A percentile compares a stretch with the other conserved stretches of the same genome.
These are phyloP conservation scores for Scheffersomyces lignosus DNA, from an alignment of 805 yeast genomes.

Conservation along the genomic window DNA sequence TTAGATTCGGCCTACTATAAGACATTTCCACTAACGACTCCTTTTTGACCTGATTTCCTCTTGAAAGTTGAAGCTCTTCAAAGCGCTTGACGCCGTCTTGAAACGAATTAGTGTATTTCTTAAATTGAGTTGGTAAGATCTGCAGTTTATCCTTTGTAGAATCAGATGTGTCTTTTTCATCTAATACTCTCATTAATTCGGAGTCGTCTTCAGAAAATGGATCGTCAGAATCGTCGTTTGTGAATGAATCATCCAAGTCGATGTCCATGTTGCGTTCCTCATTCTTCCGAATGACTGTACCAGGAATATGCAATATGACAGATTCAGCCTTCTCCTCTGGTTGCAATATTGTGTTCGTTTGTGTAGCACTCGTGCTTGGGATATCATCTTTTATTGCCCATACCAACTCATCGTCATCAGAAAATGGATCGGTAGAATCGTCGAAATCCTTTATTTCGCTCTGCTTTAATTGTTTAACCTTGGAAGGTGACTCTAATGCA, in stretches of 20 bases:
- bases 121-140: background rate
- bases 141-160: background rate
- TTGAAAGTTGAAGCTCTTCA: constrained; percentile 3
- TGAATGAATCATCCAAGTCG: no score
- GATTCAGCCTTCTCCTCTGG: background rate
- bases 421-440: constrained; percentile 24
- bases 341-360: no score
- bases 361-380: no score
- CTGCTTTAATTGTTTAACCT: no score
- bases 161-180: constrained; percentile 7
- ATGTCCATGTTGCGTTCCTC: no score
- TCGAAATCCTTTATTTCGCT: background rate
- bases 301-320: background rate
- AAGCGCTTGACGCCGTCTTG: constrained; percentile 6
- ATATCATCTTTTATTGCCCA: background rate
- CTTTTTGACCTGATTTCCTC: background rate
- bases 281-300: background rate
- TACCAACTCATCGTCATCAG: constrained; percentile 20
- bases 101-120: constrained; percentile 13
- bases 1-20: constrained; percentile 46
- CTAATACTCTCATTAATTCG: constrained; percentile 3
- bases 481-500: no score
- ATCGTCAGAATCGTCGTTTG: constrained; percentile 7
- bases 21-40: constrained; percentile 39
- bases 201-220: constrained; percentile 12